Conservation (phyloP, 805 yeast species). For the Saturnispora sekii region DNA sequence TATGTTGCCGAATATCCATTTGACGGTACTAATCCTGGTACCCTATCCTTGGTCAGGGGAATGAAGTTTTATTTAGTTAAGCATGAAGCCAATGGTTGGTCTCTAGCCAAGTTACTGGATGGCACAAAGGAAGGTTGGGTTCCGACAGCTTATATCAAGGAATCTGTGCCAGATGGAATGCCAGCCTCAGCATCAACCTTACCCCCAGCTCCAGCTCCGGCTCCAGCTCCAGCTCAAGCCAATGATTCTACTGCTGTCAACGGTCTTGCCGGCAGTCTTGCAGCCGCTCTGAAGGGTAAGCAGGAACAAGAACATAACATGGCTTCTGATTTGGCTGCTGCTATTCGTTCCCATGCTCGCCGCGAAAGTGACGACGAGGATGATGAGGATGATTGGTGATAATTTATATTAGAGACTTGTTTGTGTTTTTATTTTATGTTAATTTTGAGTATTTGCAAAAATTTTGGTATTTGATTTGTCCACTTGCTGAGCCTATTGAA, state of each 20-base stretch:
- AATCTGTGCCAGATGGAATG: slow-evolving; percentile 32
- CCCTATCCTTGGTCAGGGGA: slow-evolving; percentile 69
- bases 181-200: slow-evolving; percentile 38
- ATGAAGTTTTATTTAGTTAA: slow-evolving; percentile 63
- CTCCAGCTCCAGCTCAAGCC: slow-evolving; percentile 29
- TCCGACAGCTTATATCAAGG: slow-evolving; percentile 82
- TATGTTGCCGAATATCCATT: slow-evolving; percentile 83
- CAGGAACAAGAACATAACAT: slow-evolving; percentile 49
- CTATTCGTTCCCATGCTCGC: slow-evolving; percentile 66
- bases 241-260: slow-evolving; percentile 13
- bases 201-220: slow-evolving; percentile 32
- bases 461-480: not conserved
- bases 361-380: slow-evolving; percentile 66
- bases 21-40: slow-evolving; percentile 75
- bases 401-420: not conserved
- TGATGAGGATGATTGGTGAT: slow-evolving; percentile 42
- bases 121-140: slow-evolving; percentile 91
- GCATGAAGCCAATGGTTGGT: slow-evolving; percentile 88
- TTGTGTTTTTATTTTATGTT: not conserved
- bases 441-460: not conserved
- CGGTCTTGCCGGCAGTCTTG: slow-evolving; percentile 40
- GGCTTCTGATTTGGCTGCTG: slow-evolving; percentile 86
- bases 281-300: slow-evolving; percentile 58
- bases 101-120: slow-evolving; percentile 70
- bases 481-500: not conserved